These are phyloP conservation scores for Acacia confusa DNA, from an alignment of 306 rosid genomes.

Conservation along the genomic window DNA sequence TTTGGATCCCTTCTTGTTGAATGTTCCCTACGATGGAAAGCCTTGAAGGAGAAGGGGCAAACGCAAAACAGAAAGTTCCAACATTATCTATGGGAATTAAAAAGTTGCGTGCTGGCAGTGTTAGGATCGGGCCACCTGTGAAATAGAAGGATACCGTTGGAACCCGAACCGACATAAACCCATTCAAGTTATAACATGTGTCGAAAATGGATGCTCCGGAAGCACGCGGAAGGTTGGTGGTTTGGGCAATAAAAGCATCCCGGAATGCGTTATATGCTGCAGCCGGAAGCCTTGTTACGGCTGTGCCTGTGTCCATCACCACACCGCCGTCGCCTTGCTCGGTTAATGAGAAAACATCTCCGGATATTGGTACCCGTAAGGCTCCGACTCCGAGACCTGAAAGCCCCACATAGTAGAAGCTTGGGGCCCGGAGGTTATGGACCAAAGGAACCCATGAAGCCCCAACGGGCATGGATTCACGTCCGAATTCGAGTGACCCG, in stretches of 20 bases:
- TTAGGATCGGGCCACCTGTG: conserved; percentile 70
- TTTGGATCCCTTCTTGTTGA: conserved; percentile 89
- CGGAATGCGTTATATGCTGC: conserved; percentile 63
- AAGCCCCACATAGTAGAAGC: conserved; percentile 72
- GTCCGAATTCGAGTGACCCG: conserved; percentile 74
- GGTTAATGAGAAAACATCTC: conserved; percentile 43
- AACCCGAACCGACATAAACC: conserved; percentile 79
- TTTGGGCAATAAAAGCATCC: conserved; percentile 56
- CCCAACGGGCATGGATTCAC: conserved; percentile 72
- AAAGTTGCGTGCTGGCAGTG: conserved; percentile 76
- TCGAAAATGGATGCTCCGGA: conserved; percentile 72
- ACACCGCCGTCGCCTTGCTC: conserved; percentile 75
- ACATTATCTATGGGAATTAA: conserved; percentile 66
- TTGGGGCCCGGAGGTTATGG: conserved; percentile 62
- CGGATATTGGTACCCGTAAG: conserved; percentile 52
- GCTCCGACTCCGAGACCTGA: conserved; percentile 88
- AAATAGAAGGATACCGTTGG: conserved; percentile 87
- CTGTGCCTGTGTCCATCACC: conserved; percentile 92
- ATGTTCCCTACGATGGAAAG: conserved; percentile 81
- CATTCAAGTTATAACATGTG: conserved; percentile 68
- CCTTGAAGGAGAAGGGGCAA: conserved; percentile 55
- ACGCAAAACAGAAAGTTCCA: conserved; percentile 86
- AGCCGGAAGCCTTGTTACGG: conserved; percentile 78
- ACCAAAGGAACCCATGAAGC: conserved; percentile 84
- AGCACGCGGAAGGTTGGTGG: conserved; percentile 68